Base-by-base conservation (phyloP, 495 filamentous ascomycete species). In the Annulohypoxylon nitens region DNA sequence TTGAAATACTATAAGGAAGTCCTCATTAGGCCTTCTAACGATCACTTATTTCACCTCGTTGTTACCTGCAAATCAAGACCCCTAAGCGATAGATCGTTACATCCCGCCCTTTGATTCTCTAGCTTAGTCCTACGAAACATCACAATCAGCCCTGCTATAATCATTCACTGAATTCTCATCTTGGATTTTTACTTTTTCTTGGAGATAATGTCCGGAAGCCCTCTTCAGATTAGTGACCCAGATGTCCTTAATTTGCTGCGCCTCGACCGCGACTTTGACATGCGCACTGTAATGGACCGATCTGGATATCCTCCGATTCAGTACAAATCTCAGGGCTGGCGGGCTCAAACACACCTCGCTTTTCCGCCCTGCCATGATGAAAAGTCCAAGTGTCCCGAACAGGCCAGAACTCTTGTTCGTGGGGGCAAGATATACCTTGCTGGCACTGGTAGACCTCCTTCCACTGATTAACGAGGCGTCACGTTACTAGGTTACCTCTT, bases 361-460 rank as follows among this genome's bases (percentile, higher is more conserved):
- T 67, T 67, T 30, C 64, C 64, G 6, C 39, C 64, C 23, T 16
- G 16, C 0, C 53, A 39, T 4, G 30, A 47, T 3, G 64, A 7
- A 11, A 59, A 51, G 12, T 36, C 25, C 14, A 37, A 50, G 3
- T 25, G 26, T 11, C 53, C 33, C 10, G 64, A 39, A 10, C 25
- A 16, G 26, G 53, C 64, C 8, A 67, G 64, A 30, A 58, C 12
- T 12, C 64, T 67, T 5, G 53, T 67, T 26, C 53, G 64, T 39
- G 64, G 64, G n/a, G 64, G 64, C n/a, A 67, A 67, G 7, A 39
- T 67, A 9, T 67, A 67, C 33, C 51, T 67, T 16, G 64, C 64
- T 34, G 64, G 64, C n/a, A 67, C 64, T 39, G 64, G 64, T 43
- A n/a, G 30, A 30, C 30, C 30, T 30, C 30, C 30, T 30, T 30